These are phyloP conservation scores for Serendipita indica DNA, from an alignment of 768 basidiomycete species.

Conservation along the genomic window DNA sequence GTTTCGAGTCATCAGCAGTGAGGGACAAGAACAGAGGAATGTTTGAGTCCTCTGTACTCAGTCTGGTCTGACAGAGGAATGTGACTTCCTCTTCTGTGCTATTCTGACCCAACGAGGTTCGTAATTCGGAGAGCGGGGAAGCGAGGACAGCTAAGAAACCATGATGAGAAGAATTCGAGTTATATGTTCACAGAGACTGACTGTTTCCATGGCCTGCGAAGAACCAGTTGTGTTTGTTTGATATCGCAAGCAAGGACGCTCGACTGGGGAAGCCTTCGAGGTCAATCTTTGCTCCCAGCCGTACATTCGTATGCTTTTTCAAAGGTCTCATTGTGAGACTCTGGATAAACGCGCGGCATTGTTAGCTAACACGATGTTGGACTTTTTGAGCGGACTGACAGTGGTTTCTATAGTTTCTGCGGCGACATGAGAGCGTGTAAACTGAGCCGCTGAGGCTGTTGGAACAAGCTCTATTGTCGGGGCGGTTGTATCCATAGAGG, in stretches of 20 bases:
- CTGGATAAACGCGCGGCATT: neutral
- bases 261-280: neutral
- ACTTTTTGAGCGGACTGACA: neutral
- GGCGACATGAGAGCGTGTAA: neutral
- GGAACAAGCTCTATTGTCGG: slow-evolving; percentile 2
- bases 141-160: slow-evolving; percentile 3
- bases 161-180: neutral
- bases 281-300: neutral
- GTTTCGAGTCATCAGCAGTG: neutral
- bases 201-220: neutral
- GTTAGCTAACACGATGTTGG: neutral
- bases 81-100: neutral
- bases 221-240: slow-evolving; percentile 4
- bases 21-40: neutral
- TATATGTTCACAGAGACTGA: neutral
- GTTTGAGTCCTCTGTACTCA: neutral
- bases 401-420: neutral
- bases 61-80: slow-evolving; percentile 1
- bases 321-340: slow-evolving; percentile 1
- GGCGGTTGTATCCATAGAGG: slow-evolving; percentile 1
- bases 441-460: neutral
- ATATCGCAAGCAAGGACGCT: slow-evolving; percentile 1
- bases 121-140: neutral
- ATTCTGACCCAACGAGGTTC: neutral
- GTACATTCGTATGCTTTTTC: slow-evolving; percentile 9